Base-by-base conservation (phyloP, 768 basidiomycete species). In the Erythrobasidium yunnanense region DNA sequence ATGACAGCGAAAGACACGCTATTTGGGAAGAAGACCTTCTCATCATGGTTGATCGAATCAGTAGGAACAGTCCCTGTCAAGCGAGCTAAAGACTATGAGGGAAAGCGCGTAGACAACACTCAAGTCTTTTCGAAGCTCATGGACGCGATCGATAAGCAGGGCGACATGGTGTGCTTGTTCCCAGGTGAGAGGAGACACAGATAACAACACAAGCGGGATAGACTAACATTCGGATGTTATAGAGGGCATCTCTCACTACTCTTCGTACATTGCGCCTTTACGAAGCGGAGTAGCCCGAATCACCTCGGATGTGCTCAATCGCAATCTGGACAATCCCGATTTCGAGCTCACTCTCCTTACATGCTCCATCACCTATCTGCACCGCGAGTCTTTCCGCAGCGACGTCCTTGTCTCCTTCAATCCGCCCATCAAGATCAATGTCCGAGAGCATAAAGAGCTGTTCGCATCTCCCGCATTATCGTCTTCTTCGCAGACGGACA, bases 221-320 rank as follows among this genome's bases (percentile, higher is more conserved):
- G n/a, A n/a, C n/a, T n/a, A n/a, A n/a, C n/a, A n/a, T n/a, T n/a
- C n/a, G n/a, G n/a, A 60, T 4, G 90, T 90, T 71, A 88, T 89
- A 1, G 90, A 91, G 77, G 90, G 90, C 1, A 81, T 84, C 78
- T 88, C 87, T 72, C 80, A 88, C 47, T 92, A 85, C 75, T 86
- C 87, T 70, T 87, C 89, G 0, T 84, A 82, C n/a, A 86, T 92
- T 57, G 87, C 88, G 2, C 87, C 89, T 2, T 75, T 92, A 55
- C 89, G 88, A 75, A 90, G 89, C 8, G 90, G 90, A 75, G 89
- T 88, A 23, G 86, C 89, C 4, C 82, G 90, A 49, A 80, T 91
- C 69, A 81, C 89, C 17, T 87, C 87, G 15, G 86, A 89, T 71
- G 81, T 86, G 6, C 78, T 92, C 29, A 82, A 84, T 15, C 81